Base-by-base conservation (phyloP, 169 alveolate species). In the Eimeria maxima region DNA sequence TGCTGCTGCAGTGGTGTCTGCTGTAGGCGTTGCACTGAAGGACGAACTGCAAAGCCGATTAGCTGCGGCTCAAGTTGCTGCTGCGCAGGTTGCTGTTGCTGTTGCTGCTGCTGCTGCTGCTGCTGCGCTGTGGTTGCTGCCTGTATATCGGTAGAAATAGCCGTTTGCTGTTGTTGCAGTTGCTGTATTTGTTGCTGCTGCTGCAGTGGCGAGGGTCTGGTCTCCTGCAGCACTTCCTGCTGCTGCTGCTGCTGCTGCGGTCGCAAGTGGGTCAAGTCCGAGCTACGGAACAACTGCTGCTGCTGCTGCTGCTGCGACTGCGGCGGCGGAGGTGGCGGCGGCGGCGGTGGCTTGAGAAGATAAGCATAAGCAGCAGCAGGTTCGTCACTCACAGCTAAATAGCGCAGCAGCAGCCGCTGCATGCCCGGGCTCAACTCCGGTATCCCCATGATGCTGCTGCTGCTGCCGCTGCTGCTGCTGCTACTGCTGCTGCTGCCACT, bases 391-490 rank as follows among this genome's bases (percentile, higher is more conserved):
- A 57, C 11, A 44, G 78, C 55, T 33, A 55, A 45, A 69, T 84
- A 50, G 1, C 76, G 78, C 55, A 57, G 78, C 73, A 84, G 93
- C 73, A 50, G 73, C 93, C 93, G 93, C 57, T 57, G 93, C 78
- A 57, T 57, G 24, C 93, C 76, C 60, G 78, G 78, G 27, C 65
- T 44, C 60, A 57, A n/a, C 78, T 57, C 78, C 57, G 78, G 73
- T 24, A 55, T 57, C 1, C 45, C 57, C 76, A 50, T 57, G 53
- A 22, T 44, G 44, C 83, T 16, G 38, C 65, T 65, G 65, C 80
- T 57, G 81, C 94, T 63, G 80, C 55, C 55, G 73, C 93, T 84
- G 50, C 93, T 84, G 78, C 76, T 84, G 78, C 53, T 83, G 76
- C 91, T 71, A 16, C 83, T 71, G 50, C 83, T 71, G 47, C 0